Conservation (phyloP, 78 protist genomes). For the Anaeramoeba flamelloides region DNA sequence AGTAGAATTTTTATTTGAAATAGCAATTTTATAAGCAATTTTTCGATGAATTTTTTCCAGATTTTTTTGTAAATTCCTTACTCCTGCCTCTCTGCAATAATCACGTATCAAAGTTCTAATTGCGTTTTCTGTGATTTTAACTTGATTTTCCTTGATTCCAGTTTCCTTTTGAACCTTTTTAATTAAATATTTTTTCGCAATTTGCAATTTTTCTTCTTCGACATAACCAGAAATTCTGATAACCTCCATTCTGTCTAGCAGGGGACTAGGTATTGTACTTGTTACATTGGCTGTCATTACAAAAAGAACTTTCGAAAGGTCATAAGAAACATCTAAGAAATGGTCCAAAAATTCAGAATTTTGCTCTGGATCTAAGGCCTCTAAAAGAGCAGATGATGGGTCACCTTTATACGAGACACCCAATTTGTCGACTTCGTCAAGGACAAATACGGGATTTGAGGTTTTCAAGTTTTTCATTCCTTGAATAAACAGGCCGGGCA, state of each 20-base stretch:
- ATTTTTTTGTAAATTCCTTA: slow-evolving; percentile 56
- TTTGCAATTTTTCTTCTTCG: slow-evolving; percentile 55
- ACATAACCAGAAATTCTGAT: slow-evolving; percentile 15
- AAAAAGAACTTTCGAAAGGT: background rate
- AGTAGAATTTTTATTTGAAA: background rate
- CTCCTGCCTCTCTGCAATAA: slow-evolving; percentile 83
- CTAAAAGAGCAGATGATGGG: background rate
- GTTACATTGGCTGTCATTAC: background rate
- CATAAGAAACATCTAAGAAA: background rate
- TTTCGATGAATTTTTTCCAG: slow-evolving; percentile 63
- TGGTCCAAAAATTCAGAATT: background rate
- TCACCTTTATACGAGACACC: background rate
- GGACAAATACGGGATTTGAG: no score
- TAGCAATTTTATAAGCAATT: slow-evolving; percentile 47
- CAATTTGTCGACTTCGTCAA: background rate
- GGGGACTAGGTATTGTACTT: background rate
- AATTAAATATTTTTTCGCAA: slow-evolving; percentile 56
- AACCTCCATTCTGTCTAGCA: background rate
- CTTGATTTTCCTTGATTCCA: background rate
- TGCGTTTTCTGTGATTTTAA: background rate
- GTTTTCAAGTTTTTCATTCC: no score
- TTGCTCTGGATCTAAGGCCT: background rate
- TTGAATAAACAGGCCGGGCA: no score
- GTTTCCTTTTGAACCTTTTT: background rate
- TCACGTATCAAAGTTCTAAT: slow-evolving; percentile 38